phyloP scores from a whole-genome alignment of 2,329 filamentous ascomycete species.

The Aspergillus texensis region DNA sequence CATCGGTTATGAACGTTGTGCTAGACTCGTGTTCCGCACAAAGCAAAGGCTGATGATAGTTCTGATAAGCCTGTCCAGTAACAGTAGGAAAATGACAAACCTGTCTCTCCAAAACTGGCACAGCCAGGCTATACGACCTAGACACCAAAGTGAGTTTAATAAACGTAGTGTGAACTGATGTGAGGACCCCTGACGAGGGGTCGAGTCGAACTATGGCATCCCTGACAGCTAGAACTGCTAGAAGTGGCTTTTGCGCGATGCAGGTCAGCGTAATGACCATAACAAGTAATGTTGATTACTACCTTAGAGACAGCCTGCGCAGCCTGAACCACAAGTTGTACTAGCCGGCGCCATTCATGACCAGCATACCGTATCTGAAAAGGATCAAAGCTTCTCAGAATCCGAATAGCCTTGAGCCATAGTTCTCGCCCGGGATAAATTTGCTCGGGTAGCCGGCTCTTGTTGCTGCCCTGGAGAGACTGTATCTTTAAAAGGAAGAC shows the following conservation, averaged over 20 bases:
- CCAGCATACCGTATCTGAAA: conserved; percentile 50
- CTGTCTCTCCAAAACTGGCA: conserved; percentile 44
- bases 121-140: conserved; percentile 41
- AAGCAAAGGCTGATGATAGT: conserved; percentile 25
- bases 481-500: conserved; percentile 55
- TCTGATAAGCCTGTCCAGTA: conserved; percentile 26
- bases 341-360: conserved; percentile 38
- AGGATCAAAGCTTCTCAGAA: conserved; percentile 57
- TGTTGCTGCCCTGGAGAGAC: conserved; percentile 36
- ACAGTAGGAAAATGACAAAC: conserved; percentile 46
- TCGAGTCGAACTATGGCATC: conserved; percentile 50
- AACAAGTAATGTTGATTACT: conserved; percentile 10
- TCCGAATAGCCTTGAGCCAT: conserved; percentile 54
- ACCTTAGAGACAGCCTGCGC: conserved; percentile 39
- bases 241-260: conserved; percentile 34
- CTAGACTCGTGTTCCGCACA: conserved; percentile 37
- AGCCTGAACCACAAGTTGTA: conserved; percentile 35
- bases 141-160: conserved; percentile 47
- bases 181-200: conserved; percentile 45
- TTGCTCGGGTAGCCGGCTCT: conserved; percentile 39
- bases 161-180: conserved; percentile 46
- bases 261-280: conserved; percentile 9
- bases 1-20: conserved; percentile 37
- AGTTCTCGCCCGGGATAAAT: conserved; percentile 49
- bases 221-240: conserved; percentile 45